Percentiles rank a stretch among this genome's conserved stretches.
Evolutionary conservation across 495 filamentous ascomycete species (phyloP).

Genomic region (Tuber brumale): DNA sequence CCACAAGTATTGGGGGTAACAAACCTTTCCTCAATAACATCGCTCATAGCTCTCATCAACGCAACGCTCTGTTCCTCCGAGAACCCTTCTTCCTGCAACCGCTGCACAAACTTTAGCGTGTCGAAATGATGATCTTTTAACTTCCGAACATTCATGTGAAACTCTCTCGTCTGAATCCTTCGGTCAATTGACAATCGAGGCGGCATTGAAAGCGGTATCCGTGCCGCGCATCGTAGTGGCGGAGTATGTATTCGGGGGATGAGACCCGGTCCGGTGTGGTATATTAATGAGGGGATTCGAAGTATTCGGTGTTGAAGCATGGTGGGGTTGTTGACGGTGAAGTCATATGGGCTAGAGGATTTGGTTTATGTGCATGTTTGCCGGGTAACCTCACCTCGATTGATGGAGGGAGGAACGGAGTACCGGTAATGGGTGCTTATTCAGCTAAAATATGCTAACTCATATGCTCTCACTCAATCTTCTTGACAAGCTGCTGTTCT

Average conservation of each 20-base stretch:
- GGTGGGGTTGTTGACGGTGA: neutral
- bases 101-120: constrained; percentile 92
- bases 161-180: constrained; percentile 46
- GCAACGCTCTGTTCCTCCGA: constrained; percentile 91
- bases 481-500: neutral
- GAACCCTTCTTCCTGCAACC: constrained; percentile 84
- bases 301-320: neutral
- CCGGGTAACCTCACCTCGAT: neutral
- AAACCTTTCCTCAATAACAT: constrained; percentile 91
- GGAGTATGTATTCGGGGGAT: neutral
- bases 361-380: neutral
- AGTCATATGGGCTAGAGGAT: neutral
- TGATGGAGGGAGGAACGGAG: neutral
- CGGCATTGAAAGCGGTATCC: neutral
- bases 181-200: neutral
- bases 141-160: constrained; percentile 60
- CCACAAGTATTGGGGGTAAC: neutral
- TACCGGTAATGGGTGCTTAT: neutral
- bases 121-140: constrained; percentile 90
- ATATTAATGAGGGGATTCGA: neutral
- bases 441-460: too few relatives aligned
- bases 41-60: constrained; percentile 94
- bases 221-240: neutral
- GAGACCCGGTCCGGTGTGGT: neutral
- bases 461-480: neutral